These are phyloP conservation scores for Tetrapisispora nanseiensis DNA, from an alignment of 805 yeast genomes.

Conservation along the genomic window DNA sequence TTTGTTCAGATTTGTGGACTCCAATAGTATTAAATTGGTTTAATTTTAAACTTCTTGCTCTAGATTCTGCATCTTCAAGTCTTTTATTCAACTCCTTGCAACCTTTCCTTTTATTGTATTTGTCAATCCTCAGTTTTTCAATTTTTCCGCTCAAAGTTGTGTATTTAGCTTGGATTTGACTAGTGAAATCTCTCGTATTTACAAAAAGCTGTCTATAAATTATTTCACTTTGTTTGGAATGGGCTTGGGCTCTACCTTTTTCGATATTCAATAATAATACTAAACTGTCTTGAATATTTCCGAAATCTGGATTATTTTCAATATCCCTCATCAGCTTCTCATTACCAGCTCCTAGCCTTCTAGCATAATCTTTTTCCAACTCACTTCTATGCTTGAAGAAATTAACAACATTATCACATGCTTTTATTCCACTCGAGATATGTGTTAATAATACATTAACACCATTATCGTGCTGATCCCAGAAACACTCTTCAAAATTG, in stretches of 20 bases:
- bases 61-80: constrained; percentile 17
- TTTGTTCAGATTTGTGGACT: constrained; percentile 16
- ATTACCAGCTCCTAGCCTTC: constrained; percentile 27
- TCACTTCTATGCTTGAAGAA: constrained; percentile 26
- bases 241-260: constrained; percentile 21
- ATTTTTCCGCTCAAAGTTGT: constrained; percentile 24
- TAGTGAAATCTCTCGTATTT: constrained; percentile 20
- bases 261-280: constrained; percentile 15
- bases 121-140: constrained; percentile 23
- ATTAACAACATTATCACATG: constrained; percentile 18
- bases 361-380: constrained; percentile 26
- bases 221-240: constrained; percentile 25
- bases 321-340: constrained; percentile 19
- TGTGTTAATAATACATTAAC: constrained; percentile 23
- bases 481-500: constrained; percentile 25
- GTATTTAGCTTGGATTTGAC: constrained; percentile 21
- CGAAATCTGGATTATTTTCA: constrained; percentile 21
- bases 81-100: constrained; percentile 22
- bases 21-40: constrained; percentile 27
- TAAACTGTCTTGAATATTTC: constrained; percentile 17
- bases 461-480: constrained; percentile 30
- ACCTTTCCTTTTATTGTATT: constrained; percentile 21
- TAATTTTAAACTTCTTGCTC: constrained; percentile 23
- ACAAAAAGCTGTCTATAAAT: constrained; percentile 18
- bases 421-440: constrained; percentile 20